A percentile compares a stretch with the other conserved stretches of the same genome.
These are phyloP conservation scores for Fagopyrum esculentum DNA, from an alignment of 148 eudicot species.

Conservation along the genomic window DNA sequence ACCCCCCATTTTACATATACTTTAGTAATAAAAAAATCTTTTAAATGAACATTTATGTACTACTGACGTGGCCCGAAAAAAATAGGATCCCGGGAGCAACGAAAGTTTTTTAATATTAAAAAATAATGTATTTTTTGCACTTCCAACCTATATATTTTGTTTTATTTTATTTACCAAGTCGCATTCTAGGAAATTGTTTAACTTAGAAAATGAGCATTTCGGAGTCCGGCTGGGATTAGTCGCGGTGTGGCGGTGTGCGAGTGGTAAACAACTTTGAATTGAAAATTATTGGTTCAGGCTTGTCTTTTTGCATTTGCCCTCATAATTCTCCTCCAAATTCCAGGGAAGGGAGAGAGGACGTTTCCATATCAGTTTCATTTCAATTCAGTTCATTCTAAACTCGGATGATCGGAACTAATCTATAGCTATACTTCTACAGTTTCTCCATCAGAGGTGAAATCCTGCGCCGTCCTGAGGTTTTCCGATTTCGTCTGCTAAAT, in stretches of 20 bases:
- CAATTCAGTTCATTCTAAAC: neutral
- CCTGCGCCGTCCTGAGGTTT: neutral
- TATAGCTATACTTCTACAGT: neutral
- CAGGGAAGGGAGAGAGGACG: neutral
- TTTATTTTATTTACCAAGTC: too few species aligned
- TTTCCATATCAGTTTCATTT: neutral
- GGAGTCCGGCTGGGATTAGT: neutral
- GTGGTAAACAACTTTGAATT: slow-evolving; percentile 1
- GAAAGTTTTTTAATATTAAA: too few species aligned
- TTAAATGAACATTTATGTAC: too few species aligned
- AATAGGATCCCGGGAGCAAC: too few species aligned
- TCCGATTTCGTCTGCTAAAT: neutral
- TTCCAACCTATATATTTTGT: too few species aligned
- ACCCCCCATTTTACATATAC: too few species aligned
- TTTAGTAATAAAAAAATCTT: too few species aligned
- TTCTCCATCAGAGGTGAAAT: neutral
- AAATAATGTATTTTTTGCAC: too few species aligned
- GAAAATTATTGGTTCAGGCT: neutral
- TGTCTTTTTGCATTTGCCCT: neutral
- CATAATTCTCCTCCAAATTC: neutral
- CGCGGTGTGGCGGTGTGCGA: neutral
- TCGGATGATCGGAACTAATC: neutral
- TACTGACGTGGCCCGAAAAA: too few species aligned
- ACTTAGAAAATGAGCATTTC: neutral
- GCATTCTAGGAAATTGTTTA: too few species aligned